Evolutionary conservation across 441 rosid genomes (phyloP).

Genomic region (Populus hybrid): DNA sequence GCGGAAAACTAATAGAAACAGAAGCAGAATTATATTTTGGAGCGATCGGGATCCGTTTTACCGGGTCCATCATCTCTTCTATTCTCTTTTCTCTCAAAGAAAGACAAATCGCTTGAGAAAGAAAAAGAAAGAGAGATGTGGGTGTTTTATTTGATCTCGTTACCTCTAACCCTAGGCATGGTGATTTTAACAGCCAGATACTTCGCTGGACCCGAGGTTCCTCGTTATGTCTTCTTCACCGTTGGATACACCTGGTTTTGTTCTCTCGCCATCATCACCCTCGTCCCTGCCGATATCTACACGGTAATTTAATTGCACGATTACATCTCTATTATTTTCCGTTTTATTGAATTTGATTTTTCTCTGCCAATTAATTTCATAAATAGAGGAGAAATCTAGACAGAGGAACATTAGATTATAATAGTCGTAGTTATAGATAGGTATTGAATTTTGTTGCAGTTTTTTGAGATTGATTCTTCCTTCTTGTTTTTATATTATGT

Average conservation of each 20-base stretch:
- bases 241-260: constrained; percentile 99
- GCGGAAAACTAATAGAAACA: neutral
- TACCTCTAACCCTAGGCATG: constrained; percentile 94
- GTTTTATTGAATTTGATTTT: neutral
- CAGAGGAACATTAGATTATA: neutral
- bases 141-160: constrained; percentile 97
- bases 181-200: constrained; percentile 70
- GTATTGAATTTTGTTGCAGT: neutral
- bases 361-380: neutral
- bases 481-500: neutral
- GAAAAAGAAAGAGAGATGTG: constrained; percentile 51
- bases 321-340: neutral
- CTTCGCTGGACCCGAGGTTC: constrained; percentile 94
- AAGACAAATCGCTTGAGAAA: neutral
- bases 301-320: constrained; percentile 38
- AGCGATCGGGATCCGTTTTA: constrained; percentile 19
- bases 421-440: neutral
- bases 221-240: constrained; percentile 85
- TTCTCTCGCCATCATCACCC: constrained; percentile 91
- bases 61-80: constrained; percentile 8
- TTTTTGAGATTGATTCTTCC: neutral
- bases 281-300: constrained; percentile 99
- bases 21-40: neutral
- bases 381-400: neutral
- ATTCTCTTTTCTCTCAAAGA: neutral